phyloP scores from a whole-genome alignment of 257 asterid genomes.

The Prunella vulgaris region DNA sequence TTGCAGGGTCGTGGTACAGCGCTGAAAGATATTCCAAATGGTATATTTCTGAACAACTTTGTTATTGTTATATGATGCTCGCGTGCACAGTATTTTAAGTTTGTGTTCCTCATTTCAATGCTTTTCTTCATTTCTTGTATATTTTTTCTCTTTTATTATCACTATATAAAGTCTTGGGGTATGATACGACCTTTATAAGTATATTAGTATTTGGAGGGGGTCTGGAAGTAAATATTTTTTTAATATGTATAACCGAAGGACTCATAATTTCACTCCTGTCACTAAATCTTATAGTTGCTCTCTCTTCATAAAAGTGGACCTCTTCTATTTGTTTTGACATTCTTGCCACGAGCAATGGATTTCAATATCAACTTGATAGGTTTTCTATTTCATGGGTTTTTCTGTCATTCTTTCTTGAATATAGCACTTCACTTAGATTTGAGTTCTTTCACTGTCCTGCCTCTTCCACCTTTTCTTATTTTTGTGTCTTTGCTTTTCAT shows the following conservation, averaged over 20 bases:
- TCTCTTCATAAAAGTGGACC: not conserved
- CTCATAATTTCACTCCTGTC: not conserved
- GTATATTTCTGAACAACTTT: slow-evolving; percentile 32
- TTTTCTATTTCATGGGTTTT: not conserved
- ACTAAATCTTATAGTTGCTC: not conserved
- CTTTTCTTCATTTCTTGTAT: slow-evolving; percentile 1
- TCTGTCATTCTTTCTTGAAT: not conserved
- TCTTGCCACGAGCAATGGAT: not conserved
- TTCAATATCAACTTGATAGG: not conserved
- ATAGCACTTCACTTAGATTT: not conserved
- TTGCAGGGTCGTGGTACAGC: slow-evolving; percentile 97
- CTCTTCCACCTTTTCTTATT: not conserved
- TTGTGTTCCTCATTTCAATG: not conserved
- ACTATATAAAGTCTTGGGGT: not conserved
- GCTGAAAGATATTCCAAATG: slow-evolving; percentile 90
- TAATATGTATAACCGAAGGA: not conserved
- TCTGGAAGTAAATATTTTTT: too few relatives aligned
- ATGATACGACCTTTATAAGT: not conserved
- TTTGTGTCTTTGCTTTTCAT: not conserved
- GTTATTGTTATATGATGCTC: not conserved
- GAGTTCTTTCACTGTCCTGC: not conserved
- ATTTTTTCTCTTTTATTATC: not conserved
- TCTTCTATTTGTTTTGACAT: not conserved
- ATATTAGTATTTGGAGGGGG: not conserved
- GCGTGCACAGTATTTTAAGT: not conserved